phyloP scores from a whole-genome alignment of 176 grass and related monocot species.

The Oropetium thomaeum region DNA sequence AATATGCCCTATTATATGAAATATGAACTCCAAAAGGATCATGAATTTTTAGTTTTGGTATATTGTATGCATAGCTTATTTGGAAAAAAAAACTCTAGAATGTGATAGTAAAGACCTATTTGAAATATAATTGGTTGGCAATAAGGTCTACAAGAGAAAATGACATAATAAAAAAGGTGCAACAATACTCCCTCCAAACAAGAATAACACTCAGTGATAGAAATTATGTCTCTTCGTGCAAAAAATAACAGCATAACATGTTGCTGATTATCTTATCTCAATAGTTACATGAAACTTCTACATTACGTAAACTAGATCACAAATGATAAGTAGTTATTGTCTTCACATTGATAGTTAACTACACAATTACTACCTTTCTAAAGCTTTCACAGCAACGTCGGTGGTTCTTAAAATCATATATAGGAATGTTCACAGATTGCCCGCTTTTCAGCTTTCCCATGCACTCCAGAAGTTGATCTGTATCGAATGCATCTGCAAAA shows the following conservation, averaged over 20 bases:
- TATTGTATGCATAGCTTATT: conserved; percentile 8
- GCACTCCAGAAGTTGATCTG: conserved; percentile 69
- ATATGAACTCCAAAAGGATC: background rate
- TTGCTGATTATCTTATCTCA: background rate
- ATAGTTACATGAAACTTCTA: background rate
- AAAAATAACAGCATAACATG: background rate
- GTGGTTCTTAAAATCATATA: conserved; percentile 94
- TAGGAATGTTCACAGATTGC: conserved; percentile 66
- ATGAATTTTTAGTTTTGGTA: background rate
- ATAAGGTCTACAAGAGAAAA: background rate
- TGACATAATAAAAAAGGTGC: background rate
- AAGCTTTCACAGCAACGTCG: conserved; percentile 61
- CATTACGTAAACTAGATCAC: conserved; percentile 3
- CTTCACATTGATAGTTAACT: conserved; percentile 16
- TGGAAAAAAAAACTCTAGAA: background rate
- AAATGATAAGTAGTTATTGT: background rate
- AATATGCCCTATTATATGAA: background rate
- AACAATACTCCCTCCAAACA: background rate
- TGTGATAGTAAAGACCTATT: background rate
- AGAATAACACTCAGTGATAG: background rate
- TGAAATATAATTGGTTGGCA: background rate
- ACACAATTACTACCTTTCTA: conserved; percentile 40
- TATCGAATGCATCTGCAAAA: conserved; percentile 85
- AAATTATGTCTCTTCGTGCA: background rate
- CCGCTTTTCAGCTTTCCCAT: conserved; percentile 76